These are phyloP conservation scores for Pseudogymnoascus sp. DNA, from an alignment of 2,329 filamentous ascomycete species.

Conservation along the genomic window DNA sequence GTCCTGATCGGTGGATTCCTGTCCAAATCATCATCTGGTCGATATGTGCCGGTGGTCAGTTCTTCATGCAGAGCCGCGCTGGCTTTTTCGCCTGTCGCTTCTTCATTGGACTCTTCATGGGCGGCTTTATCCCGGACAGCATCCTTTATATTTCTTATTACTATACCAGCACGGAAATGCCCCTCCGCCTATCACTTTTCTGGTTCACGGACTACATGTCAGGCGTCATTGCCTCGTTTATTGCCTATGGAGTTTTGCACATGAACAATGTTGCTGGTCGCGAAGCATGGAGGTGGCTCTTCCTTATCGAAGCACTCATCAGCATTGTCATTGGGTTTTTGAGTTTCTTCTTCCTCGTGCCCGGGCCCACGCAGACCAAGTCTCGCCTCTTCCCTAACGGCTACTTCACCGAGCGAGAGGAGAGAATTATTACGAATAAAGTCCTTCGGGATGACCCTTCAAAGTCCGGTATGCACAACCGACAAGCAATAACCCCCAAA, in stretches of 20 bases:
- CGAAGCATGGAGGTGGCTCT: slow-evolving; percentile 50
- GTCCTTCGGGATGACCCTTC: slow-evolving; percentile 47
- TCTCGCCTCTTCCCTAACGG: slow-evolving; percentile 52
- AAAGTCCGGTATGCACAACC: slow-evolving; percentile 42
- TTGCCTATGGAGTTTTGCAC: slow-evolving; percentile 43
- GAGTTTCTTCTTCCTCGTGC: slow-evolving; percentile 16
- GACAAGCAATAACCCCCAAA: slow-evolving; percentile 38
- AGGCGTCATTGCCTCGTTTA: slow-evolving; percentile 15
- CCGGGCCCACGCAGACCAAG: slow-evolving; percentile 23
- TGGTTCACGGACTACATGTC: slow-evolving; percentile 16
- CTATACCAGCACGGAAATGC: slow-evolving; percentile 19
- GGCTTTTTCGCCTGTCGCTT: slow-evolving; percentile 36
- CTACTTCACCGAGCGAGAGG: slow-evolving; percentile 55
- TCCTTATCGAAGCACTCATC: slow-evolving; percentile 35
- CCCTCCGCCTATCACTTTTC: slow-evolving; percentile 18
- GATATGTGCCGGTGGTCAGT: slow-evolving; percentile 38
- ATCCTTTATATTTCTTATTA: slow-evolving; percentile 20
- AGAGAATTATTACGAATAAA: slow-evolving; percentile 59
- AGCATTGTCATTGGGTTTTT: slow-evolving; percentile 17
- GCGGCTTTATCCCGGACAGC: slow-evolving; percentile 50
- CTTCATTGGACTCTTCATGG: slow-evolving; percentile 21
- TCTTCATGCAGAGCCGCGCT: slow-evolving; percentile 34
- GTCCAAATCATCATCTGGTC: slow-evolving; percentile 43
- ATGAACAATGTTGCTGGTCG: slow-evolving; percentile 43
- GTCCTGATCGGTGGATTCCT: slow-evolving; percentile 43